phyloP scores from a whole-genome alignment of 2,329 filamentous ascomycete genomes.

The Xylaria arbuscula region DNA sequence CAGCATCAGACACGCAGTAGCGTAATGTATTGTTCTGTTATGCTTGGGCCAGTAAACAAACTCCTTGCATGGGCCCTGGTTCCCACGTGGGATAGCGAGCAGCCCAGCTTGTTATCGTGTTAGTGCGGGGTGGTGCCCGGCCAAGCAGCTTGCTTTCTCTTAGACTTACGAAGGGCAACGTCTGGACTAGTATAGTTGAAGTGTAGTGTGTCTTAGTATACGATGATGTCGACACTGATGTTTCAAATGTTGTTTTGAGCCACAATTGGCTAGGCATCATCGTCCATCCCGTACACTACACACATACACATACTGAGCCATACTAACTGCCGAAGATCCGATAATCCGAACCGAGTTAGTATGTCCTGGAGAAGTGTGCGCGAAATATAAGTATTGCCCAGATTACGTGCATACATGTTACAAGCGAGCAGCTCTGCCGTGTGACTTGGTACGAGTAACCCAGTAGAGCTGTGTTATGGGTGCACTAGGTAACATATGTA shows the following conservation, averaged over 20 bases:
- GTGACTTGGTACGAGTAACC: not conserved
- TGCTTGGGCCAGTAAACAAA: not conserved
- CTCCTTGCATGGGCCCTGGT: conserved; percentile 15
- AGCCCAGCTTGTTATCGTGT: not conserved
- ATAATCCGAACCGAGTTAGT: conserved; percentile 20
- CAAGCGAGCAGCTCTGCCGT: not conserved
- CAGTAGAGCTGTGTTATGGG: not conserved
- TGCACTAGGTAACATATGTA: not conserved
- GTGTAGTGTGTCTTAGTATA: not conserved
- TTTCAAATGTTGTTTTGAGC: not conserved
- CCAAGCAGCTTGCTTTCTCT: not conserved
- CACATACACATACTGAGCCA: not conserved
- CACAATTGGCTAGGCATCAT: conserved; percentile 4
- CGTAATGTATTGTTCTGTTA: too few relatives aligned
- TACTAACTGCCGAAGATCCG: conserved; percentile 21
- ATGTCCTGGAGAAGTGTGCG: not conserved
- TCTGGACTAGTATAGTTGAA: not conserved
- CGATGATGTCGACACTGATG: not conserved
- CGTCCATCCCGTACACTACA: not conserved
- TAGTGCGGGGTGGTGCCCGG: conserved; percentile 29
- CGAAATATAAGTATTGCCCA: conserved; percentile 4
- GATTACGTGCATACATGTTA: conserved; percentile 1
- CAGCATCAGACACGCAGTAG: conserved; percentile 20
- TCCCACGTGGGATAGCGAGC: conserved; percentile 33
- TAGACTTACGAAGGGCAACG: not conserved